Percentiles rank a stretch among this genome's conserved stretches.
These are phyloP conservation scores for Stevia rebaudiana DNA, from an alignment of 140 eudicot genomes.

Conservation along the genomic window DNA sequence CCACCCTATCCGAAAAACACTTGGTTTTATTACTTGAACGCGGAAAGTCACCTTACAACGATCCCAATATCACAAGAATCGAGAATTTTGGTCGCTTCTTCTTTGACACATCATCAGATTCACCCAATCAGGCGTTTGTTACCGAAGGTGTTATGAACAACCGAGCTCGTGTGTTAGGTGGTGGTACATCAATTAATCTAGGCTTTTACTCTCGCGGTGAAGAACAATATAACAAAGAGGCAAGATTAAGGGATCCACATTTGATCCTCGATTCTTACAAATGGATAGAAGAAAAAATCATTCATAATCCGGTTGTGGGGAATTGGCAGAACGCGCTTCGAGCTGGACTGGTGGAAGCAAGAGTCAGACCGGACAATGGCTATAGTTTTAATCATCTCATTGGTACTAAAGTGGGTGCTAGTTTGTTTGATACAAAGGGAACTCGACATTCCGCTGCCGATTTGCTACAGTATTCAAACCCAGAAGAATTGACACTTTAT, in stretches of 20 bases:
- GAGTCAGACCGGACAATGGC: constrained; percentile 50
- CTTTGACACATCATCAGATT: constrained; percentile 39
- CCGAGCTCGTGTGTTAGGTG: constrained; percentile 71
- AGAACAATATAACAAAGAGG: constrained; percentile 23
- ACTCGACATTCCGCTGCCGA: constrained; percentile 65
- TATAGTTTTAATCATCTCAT: constrained; percentile 54
- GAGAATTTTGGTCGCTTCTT: constrained; percentile 42
- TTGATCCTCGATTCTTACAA: constrained; percentile 49
- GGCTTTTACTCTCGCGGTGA: constrained; percentile 62
- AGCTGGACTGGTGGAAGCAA: constrained; percentile 48
- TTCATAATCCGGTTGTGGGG: constrained; percentile 41
- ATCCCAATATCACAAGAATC: constrained; percentile 49
- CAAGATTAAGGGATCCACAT: constrained; percentile 36
- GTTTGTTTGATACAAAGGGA: constrained; percentile 51
- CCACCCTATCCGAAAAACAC: constrained; percentile 61
- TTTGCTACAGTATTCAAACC: constrained; percentile 30
- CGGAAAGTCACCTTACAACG: constrained; percentile 68
- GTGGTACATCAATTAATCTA: constrained; percentile 58
- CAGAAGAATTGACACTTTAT: neutral
- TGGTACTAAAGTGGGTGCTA: constrained; percentile 71
- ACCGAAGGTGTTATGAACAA: constrained; percentile 59
- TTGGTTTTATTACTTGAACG: constrained; percentile 73
- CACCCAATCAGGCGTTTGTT: constrained; percentile 63
- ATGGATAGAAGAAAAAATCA: constrained; percentile 63
- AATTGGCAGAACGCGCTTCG: constrained; percentile 61